phyloP scores from a whole-genome alignment of 2,329 filamentous ascomycete species.

The Venturia pyrina region DNA sequence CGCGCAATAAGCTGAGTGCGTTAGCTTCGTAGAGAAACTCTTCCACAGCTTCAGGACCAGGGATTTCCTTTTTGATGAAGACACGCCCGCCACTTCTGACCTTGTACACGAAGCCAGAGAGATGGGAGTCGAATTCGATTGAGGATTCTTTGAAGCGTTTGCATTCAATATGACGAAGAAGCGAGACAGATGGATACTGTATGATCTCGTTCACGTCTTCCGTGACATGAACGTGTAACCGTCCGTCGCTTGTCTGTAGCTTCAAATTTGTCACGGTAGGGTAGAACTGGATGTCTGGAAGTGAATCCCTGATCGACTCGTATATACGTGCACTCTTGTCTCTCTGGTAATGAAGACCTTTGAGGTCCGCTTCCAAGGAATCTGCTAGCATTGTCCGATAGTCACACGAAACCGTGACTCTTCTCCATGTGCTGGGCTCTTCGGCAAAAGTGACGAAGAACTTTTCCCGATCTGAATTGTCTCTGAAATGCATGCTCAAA shows the following conservation, averaged over 20 bases:
- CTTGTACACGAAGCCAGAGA: conserved; percentile 97
- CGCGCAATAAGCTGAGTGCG: conserved; percentile 68
- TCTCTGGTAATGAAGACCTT: conserved; percentile 67
- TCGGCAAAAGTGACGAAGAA: conserved; percentile 96
- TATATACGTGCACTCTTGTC: conserved; percentile 93
- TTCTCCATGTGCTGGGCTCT: conserved; percentile 65
- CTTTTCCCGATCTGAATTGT: conserved; percentile 86
- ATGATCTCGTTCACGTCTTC: conserved; percentile 96
- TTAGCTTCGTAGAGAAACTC: conserved; percentile 98
- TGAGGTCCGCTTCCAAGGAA: conserved; percentile 78
- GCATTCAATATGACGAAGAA: conserved; percentile 59
- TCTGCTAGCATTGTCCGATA: conserved; percentile 71
- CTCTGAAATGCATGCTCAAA: conserved; percentile 94
- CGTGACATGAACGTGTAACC: conserved; percentile 93
- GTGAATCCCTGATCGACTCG: conserved; percentile 83
- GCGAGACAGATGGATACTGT: conserved; percentile 62
- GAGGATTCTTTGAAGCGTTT: conserved; percentile 7
- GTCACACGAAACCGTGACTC: conserved; percentile 88
- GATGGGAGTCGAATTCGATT: conserved; percentile 78
- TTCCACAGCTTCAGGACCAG: conserved; percentile 86
- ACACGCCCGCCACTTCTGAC: conserved; percentile 55
- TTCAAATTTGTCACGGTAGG: conserved; percentile 93
- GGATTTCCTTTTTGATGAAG: conserved; percentile 97
- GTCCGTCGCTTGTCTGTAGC: conserved; percentile 75
- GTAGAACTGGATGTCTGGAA: conserved; percentile 92